phyloP scores from a whole-genome alignment of 1,139 yeast genomes.

The Kodamaea suecica region DNA sequence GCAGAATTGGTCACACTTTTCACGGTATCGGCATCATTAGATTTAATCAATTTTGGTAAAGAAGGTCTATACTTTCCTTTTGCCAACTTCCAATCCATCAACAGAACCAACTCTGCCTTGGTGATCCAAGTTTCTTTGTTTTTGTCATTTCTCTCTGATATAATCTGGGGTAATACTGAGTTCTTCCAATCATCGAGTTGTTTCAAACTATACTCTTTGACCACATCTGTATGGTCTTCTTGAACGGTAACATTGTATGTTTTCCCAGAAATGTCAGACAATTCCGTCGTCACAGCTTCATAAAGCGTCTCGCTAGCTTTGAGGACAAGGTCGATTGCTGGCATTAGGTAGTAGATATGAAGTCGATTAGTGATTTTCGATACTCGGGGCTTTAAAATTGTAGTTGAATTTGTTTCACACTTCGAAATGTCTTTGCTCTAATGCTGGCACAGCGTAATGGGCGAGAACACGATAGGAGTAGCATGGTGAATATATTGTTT shows the following conservation, averaged over 20 bases:
- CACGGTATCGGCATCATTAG: constrained; percentile 32
- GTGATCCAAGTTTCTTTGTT: constrained; percentile 28
- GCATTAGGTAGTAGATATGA: too few species aligned
- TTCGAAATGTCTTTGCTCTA: too few species aligned
- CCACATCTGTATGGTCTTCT: neutral
- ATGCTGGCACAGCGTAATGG: too few species aligned
- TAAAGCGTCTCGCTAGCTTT: constrained; percentile 14
- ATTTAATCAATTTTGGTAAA: constrained; percentile 38
- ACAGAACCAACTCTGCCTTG: constrained; percentile 34
- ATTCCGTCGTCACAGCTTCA: constrained; percentile 16
- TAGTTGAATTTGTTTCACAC: too few species aligned
- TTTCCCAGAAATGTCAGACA: constrained; percentile 17
- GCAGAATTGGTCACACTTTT: constrained; percentile 29
- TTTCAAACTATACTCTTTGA: constrained; percentile 23
- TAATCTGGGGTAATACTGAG: constrained; percentile 23
- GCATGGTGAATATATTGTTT: too few species aligned
- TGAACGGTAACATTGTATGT: constrained; percentile 14
- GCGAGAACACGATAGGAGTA: too few species aligned
- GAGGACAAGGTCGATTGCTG: constrained; percentile 5
- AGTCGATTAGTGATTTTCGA: too few species aligned
- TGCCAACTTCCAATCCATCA: constrained; percentile 52
- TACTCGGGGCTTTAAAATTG: too few species aligned
- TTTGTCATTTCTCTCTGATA: constrained; percentile 20
- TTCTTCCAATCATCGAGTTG: constrained; percentile 39
- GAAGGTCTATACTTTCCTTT: constrained; percentile 48